Evolutionary conservation across 2,329 filamentous ascomycete genomes (phyloP).

Genomic region (Paradendryphiella salina): DNA sequence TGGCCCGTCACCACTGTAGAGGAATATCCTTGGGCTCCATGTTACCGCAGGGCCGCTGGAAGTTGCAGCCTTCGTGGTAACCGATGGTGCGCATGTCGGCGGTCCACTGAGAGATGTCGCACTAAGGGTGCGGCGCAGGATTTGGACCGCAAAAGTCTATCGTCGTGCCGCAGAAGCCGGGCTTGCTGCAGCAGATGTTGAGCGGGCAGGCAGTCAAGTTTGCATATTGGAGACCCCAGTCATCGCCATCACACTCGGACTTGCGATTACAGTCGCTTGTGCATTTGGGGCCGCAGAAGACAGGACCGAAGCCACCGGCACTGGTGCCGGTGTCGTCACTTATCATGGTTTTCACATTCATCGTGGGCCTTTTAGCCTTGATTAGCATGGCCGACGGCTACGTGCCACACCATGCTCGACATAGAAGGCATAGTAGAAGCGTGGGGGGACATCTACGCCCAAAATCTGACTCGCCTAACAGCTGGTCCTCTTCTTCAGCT

Average conservation of each 20-base stretch:
- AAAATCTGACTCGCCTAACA: no score
- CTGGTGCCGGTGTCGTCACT: not conserved
- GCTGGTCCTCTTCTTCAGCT: no score
- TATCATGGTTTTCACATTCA: no score
- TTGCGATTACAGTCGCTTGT: not conserved
- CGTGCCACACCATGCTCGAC: no score
- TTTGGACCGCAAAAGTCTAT: constrained; percentile 1
- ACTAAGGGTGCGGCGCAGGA: not conserved
- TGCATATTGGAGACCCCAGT: not conserved
- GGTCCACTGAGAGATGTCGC: not conserved
- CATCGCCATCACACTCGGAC: not conserved
- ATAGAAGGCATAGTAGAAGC: no score
- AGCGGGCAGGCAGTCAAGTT: not conserved
- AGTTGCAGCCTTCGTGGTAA: constrained; percentile 19
- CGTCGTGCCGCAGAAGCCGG: constrained; percentile 5
- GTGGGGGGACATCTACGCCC: no score
- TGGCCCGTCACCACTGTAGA: no score
- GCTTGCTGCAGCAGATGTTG: constrained; percentile 1
- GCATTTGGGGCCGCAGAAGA: not conserved
- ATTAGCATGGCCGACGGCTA: no score
- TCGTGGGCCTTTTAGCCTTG: no score
- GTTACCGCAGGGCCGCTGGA: not conserved
- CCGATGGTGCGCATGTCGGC: constrained; percentile 4
- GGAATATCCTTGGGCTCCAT: constrained; percentile 13
- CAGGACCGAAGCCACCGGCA: not conserved